phyloP scores from a whole-genome alignment of 2,329 filamentous ascomycete species.

The Lachnellula cervina region DNA sequence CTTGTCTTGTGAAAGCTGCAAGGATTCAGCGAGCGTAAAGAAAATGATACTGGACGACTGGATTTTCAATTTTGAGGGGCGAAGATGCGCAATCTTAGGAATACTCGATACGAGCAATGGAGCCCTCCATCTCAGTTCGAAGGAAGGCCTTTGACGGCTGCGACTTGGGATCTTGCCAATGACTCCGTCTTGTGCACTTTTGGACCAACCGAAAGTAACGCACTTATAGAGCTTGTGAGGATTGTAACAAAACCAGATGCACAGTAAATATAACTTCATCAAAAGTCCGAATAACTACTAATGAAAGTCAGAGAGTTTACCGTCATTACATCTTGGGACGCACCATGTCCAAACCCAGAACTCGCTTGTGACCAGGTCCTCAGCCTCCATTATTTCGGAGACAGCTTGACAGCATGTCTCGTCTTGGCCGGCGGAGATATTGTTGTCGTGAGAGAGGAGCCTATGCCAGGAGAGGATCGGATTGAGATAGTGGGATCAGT shows the following conservation, averaged over 20 bases:
- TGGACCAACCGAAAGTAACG: conserved; percentile 67
- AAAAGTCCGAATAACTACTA: conserved; percentile 32
- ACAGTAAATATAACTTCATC: conserved; percentile 25
- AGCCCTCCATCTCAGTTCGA: conserved; percentile 47
- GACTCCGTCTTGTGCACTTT: conserved; percentile 78
- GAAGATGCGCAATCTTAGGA: conserved; percentile 82
- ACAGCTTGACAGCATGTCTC: conserved; percentile 71
- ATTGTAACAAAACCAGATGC: conserved; percentile 41
- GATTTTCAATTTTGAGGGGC: neutral
- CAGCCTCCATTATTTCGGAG: conserved; percentile 78
- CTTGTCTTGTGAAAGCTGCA: neutral
- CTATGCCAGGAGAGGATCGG: conserved; percentile 61
- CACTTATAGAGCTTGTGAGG: conserved; percentile 67
- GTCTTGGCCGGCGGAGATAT: conserved; percentile 90
- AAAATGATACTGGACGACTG: too few relatives aligned
- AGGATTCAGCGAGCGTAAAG: neutral
- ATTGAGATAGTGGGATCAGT: conserved; percentile 96
- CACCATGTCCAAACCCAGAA: conserved; percentile 72
- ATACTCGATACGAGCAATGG: conserved; percentile 65
- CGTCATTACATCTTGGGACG: conserved; percentile 78
- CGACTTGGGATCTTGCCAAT: conserved; percentile 78
- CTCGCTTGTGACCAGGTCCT: conserved; percentile 71
- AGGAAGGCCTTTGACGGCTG: conserved; percentile 60
- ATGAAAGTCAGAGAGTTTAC: conserved; percentile 33
- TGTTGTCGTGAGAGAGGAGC: conserved; percentile 72